Conservation (phyloP, 768 basidiomycete species). For the Tricholomella constricta region DNA sequence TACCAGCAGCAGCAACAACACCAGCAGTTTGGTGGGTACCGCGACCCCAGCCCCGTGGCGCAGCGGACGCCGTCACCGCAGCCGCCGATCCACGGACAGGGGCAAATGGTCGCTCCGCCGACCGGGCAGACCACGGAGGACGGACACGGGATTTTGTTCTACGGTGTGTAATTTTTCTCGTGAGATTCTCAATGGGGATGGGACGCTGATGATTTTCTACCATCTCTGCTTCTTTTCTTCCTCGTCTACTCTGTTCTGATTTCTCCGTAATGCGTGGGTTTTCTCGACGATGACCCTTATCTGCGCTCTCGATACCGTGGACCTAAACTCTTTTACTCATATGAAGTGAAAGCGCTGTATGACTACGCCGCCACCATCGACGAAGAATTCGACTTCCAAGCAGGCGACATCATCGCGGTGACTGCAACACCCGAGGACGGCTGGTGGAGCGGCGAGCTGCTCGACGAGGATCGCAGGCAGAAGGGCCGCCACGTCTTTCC, state of each 20-base stretch:
- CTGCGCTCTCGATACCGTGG: not conserved
- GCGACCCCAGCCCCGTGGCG: constrained; percentile 43
- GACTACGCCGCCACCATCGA: constrained; percentile 84
- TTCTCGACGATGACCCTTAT: no score
- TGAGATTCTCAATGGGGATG: not conserved
- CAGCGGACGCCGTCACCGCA: constrained; percentile 55
- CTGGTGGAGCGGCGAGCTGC: constrained; percentile 93
- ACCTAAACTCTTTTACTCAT: not conserved
- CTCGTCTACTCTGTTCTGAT: not conserved
- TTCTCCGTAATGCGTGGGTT: not conserved
- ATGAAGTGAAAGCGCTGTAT: constrained; percentile 92
- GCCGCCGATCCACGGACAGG: constrained; percentile 29
- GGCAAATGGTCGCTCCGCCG: constrained; percentile 43
- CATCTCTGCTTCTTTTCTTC: not conserved
- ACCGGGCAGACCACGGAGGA: constrained; percentile 82
- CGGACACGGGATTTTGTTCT: constrained; percentile 83
- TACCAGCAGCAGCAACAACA: constrained; percentile 36
- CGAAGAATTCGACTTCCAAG: constrained; percentile 96
- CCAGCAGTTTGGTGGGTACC: constrained; percentile 37
- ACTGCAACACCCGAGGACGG: constrained; percentile 94
- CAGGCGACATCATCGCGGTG: constrained; percentile 94
- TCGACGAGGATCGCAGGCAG: constrained; percentile 75
- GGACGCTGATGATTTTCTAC: not conserved
- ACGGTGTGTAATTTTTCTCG: constrained; percentile 56
- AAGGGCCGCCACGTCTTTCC: constrained; percentile 81